Conservation (phyloP, 108 stramenopile species). For the Fragilaria crotonensis region DNA sequence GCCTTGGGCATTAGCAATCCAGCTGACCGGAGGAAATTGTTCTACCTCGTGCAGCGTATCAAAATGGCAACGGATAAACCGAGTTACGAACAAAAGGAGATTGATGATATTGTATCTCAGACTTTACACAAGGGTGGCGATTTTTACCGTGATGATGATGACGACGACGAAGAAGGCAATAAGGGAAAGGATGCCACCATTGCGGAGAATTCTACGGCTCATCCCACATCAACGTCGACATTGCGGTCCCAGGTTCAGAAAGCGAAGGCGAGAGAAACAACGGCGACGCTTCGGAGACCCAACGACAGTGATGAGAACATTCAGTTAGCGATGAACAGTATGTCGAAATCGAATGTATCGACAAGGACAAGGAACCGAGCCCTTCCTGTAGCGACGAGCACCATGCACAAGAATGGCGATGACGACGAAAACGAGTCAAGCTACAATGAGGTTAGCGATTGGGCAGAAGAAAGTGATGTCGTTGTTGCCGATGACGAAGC, state of each 20-base stretch:
- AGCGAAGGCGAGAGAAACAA: too few species aligned
- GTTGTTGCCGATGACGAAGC: not conserved
- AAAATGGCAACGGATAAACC: constrained; percentile 51
- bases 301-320: not conserved
- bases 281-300: too few species aligned
- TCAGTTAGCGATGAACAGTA: not conserved
- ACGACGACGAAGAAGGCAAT: not conserved
- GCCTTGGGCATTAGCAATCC: constrained; percentile 62
- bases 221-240: not conserved
- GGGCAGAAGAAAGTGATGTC: not conserved
- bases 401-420: not conserved
- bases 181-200: not conserved
- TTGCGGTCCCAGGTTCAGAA: too few species aligned
- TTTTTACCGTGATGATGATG: not conserved
- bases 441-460: not conserved
- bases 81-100: not conserved
- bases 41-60: constrained; percentile 81
- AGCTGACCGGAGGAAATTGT: constrained; percentile 73
- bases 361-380: not conserved
- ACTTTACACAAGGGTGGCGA: not conserved
- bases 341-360: not conserved
- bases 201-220: not conserved
- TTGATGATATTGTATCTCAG: not conserved
- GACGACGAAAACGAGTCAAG: not conserved
- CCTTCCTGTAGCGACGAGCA: not conserved